A percentile compares a stretch with the other conserved stretches of the same genome.
phyloP scores from a whole-genome alignment of 2,329 filamentous ascomycete species.

The Colletotrichum australisinense region DNA sequence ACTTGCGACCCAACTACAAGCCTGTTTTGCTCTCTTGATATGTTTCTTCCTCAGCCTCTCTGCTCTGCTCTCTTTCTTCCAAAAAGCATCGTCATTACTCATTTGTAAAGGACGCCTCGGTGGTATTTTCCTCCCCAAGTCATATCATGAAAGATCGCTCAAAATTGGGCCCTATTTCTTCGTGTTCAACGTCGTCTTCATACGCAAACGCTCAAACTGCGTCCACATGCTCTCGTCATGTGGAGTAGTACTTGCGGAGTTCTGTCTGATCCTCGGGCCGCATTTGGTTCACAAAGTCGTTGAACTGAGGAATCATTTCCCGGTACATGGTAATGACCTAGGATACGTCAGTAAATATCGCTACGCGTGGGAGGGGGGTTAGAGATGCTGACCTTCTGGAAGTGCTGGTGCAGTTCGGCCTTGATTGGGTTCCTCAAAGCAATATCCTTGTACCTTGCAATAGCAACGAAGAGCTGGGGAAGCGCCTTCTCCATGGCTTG shows the following conservation, averaged over 20 bases:
- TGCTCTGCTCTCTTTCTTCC: conserved; percentile 9
- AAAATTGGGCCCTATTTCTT: conserved; percentile 14
- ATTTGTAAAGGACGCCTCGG: conserved; percentile 27
- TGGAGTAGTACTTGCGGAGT: conserved; percentile 59
- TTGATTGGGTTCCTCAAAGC: conserved; percentile 70
- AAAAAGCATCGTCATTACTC: conserved; percentile 31
- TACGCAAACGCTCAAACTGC: not conserved
- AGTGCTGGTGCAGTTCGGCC: conserved; percentile 75
- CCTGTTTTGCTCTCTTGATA: conserved; percentile 30
- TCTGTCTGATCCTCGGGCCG: conserved; percentile 61
- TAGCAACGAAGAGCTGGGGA: conserved; percentile 83
- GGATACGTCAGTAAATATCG: conserved; percentile 12
- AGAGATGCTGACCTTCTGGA: conserved; percentile 74
- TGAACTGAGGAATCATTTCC: conserved; percentile 69
- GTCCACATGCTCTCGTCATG: conserved; percentile 10
- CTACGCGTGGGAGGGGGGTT: conserved; percentile 23
- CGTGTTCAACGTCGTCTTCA: conserved; percentile 12
- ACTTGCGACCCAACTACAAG: conserved; percentile 32
- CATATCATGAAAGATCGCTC: conserved; percentile 31
- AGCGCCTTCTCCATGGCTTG: conserved; percentile 91
- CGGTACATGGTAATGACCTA: conserved; percentile 67
- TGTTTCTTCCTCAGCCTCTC: conserved; percentile 18
- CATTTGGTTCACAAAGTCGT: conserved; percentile 64
- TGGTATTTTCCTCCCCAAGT: conserved; percentile 35
- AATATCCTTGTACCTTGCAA: conserved; percentile 80